A percentile compares a stretch with the other conserved stretches of the same genome.
phyloP scores from a whole-genome alignment of 2,329 filamentous ascomycete genomes.

The Beauveria asiatica region DNA sequence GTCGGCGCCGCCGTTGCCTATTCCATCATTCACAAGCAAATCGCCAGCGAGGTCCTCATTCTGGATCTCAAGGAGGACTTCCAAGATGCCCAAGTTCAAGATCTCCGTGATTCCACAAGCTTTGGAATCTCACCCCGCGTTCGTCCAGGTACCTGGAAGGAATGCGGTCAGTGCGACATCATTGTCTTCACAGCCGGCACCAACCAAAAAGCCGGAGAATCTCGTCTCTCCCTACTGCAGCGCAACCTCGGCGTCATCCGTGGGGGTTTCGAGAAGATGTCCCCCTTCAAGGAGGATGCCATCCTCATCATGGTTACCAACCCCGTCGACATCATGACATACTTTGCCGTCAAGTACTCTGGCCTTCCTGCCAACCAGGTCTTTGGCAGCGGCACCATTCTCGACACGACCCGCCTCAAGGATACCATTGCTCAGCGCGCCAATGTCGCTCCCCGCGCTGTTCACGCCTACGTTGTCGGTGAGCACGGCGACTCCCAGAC shows the following conservation, averaged over 20 bases:
- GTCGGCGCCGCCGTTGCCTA: constrained; percentile 43
- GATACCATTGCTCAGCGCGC: constrained; percentile 29
- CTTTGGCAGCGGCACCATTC: constrained; percentile 43
- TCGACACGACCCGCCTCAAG: constrained; percentile 42
- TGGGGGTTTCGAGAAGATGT: constrained; percentile 38
- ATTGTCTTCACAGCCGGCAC: constrained; percentile 46
- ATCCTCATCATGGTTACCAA: constrained; percentile 45
- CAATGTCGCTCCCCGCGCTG: constrained; percentile 11
- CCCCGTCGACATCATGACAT: constrained; percentile 46
- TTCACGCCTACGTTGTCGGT: constrained; percentile 18
- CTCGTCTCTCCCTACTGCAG: constrained; percentile 11
- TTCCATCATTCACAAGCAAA: constrained; percentile 40
- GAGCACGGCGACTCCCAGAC: constrained; percentile 18
- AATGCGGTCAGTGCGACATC: constrained; percentile 45
- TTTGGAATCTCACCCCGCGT: constrained; percentile 34
- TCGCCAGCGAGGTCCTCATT: constrained; percentile 42
- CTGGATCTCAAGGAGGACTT: constrained; percentile 40
- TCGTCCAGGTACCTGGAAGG: constrained; percentile 33
- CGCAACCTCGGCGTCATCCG: constrained; percentile 40
- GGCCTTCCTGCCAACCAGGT: constrained; percentile 40
- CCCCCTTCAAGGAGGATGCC: constrained; percentile 36
- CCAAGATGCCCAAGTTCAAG: constrained; percentile 40
- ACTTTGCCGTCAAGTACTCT: constrained; percentile 37
- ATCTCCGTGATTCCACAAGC: constrained; percentile 42
- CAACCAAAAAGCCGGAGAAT: constrained; percentile 27